Conservation (phyloP, 352 stramenopile species). For the Phytophthora melonis region DNA sequence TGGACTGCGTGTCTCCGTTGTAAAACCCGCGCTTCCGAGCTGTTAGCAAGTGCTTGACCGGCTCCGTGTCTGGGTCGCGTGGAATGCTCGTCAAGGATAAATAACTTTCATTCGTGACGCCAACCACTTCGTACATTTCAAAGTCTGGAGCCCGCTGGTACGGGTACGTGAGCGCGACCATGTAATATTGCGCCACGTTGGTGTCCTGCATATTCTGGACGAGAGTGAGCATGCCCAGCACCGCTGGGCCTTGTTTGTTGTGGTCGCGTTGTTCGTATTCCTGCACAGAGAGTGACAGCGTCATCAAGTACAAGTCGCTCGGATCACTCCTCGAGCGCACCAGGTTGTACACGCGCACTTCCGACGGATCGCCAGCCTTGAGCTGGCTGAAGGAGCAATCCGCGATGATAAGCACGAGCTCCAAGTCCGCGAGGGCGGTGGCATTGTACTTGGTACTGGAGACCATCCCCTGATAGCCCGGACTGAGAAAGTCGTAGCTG, state of each 20-base stretch:
- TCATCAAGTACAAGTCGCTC: slow-evolving; percentile 30
- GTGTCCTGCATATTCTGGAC: slow-evolving; percentile 36
- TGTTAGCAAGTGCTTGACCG: slow-evolving; percentile 39
- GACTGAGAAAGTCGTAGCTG: slow-evolving; percentile 42
- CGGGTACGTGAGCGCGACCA: slow-evolving; percentile 39
- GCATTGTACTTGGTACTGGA: slow-evolving; percentile 43
- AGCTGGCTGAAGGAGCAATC: slow-evolving; percentile 48
- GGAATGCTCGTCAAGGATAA: slow-evolving; percentile 34
- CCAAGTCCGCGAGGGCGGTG: slow-evolving; percentile 33
- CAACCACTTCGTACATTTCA: slow-evolving; percentile 31
- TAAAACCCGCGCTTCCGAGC: slow-evolving; percentile 40
- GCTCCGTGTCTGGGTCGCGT: slow-evolving; percentile 5
- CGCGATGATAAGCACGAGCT: slow-evolving; percentile 49
- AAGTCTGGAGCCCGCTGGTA: slow-evolving; percentile 40
- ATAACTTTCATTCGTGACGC: slow-evolving; percentile 26
- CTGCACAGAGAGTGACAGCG: slow-evolving; percentile 40
- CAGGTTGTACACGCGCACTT: slow-evolving; percentile 39
- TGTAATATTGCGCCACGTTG: slow-evolving; percentile 31
- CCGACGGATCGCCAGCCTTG: slow-evolving; percentile 11
- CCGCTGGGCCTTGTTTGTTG: slow-evolving; percentile 26
- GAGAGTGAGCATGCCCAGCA: slow-evolving; percentile 34
- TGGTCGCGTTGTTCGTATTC: slow-evolving; percentile 32
- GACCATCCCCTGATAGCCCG: slow-evolving; percentile 31
- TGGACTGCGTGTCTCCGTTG: slow-evolving; percentile 38
- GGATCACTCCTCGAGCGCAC: slow-evolving; percentile 19